Evolutionary conservation across 345 rosid genomes (phyloP).

Genomic region (Cochlearia excelsa): DNA sequence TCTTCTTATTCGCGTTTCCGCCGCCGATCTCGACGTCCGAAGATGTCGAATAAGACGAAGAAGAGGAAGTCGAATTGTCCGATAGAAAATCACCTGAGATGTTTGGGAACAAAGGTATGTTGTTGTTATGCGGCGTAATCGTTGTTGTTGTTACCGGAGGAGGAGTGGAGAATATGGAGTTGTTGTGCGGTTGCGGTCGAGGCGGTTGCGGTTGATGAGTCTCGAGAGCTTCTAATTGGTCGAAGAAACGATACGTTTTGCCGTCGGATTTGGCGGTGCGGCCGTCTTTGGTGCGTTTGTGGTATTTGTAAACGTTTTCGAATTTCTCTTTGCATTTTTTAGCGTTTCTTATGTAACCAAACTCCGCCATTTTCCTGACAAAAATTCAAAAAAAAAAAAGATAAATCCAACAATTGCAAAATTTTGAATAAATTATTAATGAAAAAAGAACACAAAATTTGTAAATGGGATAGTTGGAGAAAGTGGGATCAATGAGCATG

Average conservation of each 20-base stretch:
- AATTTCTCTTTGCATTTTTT: conserved; percentile 96
- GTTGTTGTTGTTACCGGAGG: conserved; percentile 27
- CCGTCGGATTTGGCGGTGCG: conserved; percentile 63
- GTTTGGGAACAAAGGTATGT: conserved; percentile 33
- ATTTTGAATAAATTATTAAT: background rate
- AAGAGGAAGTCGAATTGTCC: conserved; percentile 40
- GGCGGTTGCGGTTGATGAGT: conserved; percentile 11
- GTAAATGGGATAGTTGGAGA: background rate
- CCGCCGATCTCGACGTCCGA: conserved; percentile 56
- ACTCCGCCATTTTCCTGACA: conserved; percentile 67
- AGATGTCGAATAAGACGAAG: conserved; percentile 66
- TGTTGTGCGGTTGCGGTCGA: conserved; percentile 27
- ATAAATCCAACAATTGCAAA: background rate
- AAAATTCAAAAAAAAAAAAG: background rate
- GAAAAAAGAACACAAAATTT: background rate
- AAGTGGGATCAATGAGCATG: conserved; percentile 31
- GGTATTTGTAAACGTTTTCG: conserved; percentile 89
- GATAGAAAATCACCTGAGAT: conserved; percentile 44
- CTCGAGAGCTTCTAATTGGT: conserved; percentile 75
- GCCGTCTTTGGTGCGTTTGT: conserved; percentile 85
- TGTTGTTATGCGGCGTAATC: conserved; percentile 19
- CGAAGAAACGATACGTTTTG: conserved; percentile 73
- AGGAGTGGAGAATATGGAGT: conserved; percentile 28
- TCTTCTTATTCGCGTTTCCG: conserved; percentile 36
- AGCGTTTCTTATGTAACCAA: conserved; percentile 68